Percentiles rank a stretch among this genome's conserved stretches.
Evolutionary conservation across 2,329 filamentous ascomycete species (phyloP).

Genomic region (Hypoxylon sp.): DNA sequence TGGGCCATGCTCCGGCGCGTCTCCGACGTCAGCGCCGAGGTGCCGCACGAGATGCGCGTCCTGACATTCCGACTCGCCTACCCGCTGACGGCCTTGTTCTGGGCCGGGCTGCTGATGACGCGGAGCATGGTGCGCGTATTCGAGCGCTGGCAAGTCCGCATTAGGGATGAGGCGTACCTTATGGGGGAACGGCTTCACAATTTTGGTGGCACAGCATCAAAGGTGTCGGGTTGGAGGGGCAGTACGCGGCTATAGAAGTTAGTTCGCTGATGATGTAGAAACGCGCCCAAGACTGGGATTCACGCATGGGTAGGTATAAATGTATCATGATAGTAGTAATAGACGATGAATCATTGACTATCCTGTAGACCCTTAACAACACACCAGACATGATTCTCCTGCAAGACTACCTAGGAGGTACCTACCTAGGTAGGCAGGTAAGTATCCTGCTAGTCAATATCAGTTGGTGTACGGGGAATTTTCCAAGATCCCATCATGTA

Average conservation of each 20-base stretch:
- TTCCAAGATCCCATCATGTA: too few relatives aligned
- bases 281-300: too few relatives aligned
- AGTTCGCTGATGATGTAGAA: not conserved
- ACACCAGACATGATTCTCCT: too few relatives aligned
- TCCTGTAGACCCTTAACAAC: too few relatives aligned
- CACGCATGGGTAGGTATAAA: not conserved
- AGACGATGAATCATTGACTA: too few relatives aligned
- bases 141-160: constrained; percentile 77
- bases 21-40: constrained; percentile 34
- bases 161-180: constrained; percentile 94
- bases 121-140: constrained; percentile 68
- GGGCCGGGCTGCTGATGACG: constrained; percentile 54
- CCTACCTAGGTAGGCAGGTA: too few relatives aligned
- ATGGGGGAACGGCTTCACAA: constrained; percentile 96
- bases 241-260: constrained; percentile 35
- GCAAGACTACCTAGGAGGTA: too few relatives aligned
- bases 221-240: constrained; percentile 38
- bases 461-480: too few relatives aligned
- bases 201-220: constrained; percentile 57
- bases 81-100: constrained; percentile 66
- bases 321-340: too few relatives aligned
- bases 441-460: too few relatives aligned
- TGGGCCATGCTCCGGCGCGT: constrained; percentile 52
- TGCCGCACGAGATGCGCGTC: constrained; percentile 42
- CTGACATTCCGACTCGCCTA: constrained; percentile 70